phyloP scores from a whole-genome alignment of 495 filamentous ascomycete genomes.

The Thermothielavioides terrestris region DNA sequence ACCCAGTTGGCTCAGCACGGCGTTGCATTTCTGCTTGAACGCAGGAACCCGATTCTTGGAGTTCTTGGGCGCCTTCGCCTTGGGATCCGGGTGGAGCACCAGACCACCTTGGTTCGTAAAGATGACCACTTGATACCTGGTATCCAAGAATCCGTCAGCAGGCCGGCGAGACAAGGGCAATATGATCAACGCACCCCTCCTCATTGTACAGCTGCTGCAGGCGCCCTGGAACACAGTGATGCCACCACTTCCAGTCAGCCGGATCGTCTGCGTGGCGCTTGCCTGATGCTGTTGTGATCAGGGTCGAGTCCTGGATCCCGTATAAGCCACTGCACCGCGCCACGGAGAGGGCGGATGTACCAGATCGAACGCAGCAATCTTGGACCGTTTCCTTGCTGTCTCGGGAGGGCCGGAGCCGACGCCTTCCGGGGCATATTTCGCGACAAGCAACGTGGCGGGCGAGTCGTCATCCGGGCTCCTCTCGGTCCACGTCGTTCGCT shows the following conservation, averaged over 20 bases:
- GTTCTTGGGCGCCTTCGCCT: conserved; percentile 56
- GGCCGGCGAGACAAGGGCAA: background rate
- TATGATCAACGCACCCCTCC: conserved; percentile 49
- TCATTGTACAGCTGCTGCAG: conserved; percentile 54
- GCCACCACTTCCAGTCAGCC: conserved; percentile 94
- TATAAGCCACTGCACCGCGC: too few relatives aligned
- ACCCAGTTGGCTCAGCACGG: conserved; percentile 61
- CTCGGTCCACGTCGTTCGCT: conserved; percentile 66
- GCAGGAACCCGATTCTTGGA: conserved; percentile 51
- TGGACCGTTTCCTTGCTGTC: conserved; percentile 35
- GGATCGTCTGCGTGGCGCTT: conserved; percentile 63
- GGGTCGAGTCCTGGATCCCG: conserved; percentile 86
- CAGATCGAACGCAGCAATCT: conserved; percentile 86
- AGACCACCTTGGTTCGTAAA: conserved; percentile 85
- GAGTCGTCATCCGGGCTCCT: conserved; percentile 36
- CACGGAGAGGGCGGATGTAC: conserved; percentile 46
- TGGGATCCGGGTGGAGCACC: conserved; percentile 55
- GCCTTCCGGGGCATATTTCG: conserved; percentile 49
- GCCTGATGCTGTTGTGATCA: conserved; percentile 72
- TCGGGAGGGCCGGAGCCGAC: conserved; percentile 16
- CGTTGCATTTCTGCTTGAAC: conserved; percentile 70
- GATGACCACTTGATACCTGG: conserved; percentile 67
- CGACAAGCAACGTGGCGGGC: conserved; percentile 60
- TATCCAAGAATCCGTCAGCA: background rate
- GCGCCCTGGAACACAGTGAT: conserved; percentile 54